Evolutionary conservation across 108 stramenopile species (phyloP).

Genomic region (Seminavis robusta): DNA sequence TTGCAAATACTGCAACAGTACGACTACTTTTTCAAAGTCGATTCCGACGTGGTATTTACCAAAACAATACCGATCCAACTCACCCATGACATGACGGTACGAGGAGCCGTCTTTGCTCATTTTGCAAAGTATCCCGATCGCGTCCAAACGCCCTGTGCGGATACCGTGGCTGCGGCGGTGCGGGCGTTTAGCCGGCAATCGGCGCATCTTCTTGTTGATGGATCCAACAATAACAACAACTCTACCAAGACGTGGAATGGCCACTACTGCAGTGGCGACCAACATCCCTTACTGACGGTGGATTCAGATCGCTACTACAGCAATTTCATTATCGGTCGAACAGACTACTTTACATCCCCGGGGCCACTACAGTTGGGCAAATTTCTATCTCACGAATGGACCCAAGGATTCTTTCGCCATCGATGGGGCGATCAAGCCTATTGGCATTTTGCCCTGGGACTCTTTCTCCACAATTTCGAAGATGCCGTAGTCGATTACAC

Average conservation of each 20-base stretch:
- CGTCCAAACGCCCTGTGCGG: not conserved
- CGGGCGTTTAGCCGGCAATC: not conserved
- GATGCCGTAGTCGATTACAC: conserved; percentile 11
- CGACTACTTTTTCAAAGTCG: conserved; percentile 14
- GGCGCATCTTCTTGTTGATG: no score
- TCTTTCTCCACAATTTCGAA: conserved; percentile 3
- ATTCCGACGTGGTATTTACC: conserved; percentile 7
- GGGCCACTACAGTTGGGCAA: not conserved
- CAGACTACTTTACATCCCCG: not conserved
- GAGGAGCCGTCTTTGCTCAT: conserved; percentile 14
- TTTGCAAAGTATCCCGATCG: conserved; percentile 7
- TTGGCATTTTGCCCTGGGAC: conserved; percentile 13
- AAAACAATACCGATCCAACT: not conserved
- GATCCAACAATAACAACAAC: no score
- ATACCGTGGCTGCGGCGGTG: not conserved
- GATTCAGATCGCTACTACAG: conserved; percentile 9
- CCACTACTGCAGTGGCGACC: no score
- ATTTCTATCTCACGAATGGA: conserved; percentile 1
- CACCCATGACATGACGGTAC: conserved; percentile 5
- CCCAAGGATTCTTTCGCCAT: conserved; percentile 7
- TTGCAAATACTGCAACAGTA: conserved; percentile 10
- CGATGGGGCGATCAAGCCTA: conserved; percentile 15
- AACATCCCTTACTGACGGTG: conserved; percentile 1
- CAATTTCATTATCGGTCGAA: conserved; percentile 3
- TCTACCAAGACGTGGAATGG: no score